phyloP scores from a whole-genome alignment of 345 rosid species.

The Iberis pinnata region DNA sequence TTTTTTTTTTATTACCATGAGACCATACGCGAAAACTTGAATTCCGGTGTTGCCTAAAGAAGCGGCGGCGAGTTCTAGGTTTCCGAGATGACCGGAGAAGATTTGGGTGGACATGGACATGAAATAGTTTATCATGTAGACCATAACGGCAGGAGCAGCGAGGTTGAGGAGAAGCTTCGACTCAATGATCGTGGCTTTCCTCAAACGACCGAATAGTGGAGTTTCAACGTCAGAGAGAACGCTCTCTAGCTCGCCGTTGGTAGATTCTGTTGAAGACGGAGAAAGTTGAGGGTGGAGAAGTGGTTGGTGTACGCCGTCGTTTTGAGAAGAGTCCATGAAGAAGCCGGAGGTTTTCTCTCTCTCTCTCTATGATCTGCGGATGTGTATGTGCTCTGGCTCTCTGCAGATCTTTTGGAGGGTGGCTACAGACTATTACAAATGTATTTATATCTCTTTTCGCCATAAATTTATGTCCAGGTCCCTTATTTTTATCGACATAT shows the following conservation, averaged over 20 bases:
- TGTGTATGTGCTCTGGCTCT: no score
- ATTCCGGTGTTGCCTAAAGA: conserved; percentile 55
- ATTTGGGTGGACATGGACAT: conserved; percentile 53
- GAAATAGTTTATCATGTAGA: conserved; percentile 44
- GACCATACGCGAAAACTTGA: conserved; percentile 37
- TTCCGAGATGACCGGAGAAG: conserved; percentile 51
- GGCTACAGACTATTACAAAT: no score
- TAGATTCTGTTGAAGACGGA: neutral
- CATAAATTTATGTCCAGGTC: no score
- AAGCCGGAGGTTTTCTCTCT: neutral
- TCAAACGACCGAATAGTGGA: neutral
- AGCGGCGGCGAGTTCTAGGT: conserved; percentile 49
- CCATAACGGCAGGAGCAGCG: conserved; percentile 43
- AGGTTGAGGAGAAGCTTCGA: conserved; percentile 37
- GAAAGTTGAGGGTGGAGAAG: conserved; percentile 7
- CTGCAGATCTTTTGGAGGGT: no score
- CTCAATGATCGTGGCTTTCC: conserved; percentile 20
- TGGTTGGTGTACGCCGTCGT: neutral
- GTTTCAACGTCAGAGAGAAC: conserved; percentile 13
- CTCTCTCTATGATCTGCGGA: no score
- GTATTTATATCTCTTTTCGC: no score
- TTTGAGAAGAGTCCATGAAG: conserved; percentile 11
- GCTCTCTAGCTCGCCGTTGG: conserved; percentile 19
- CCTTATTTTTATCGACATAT: no score
- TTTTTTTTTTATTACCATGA: conserved; percentile 15